phyloP scores from a whole-genome alignment of 306 rosid species.

The Cucurbita ficifolia region DNA sequence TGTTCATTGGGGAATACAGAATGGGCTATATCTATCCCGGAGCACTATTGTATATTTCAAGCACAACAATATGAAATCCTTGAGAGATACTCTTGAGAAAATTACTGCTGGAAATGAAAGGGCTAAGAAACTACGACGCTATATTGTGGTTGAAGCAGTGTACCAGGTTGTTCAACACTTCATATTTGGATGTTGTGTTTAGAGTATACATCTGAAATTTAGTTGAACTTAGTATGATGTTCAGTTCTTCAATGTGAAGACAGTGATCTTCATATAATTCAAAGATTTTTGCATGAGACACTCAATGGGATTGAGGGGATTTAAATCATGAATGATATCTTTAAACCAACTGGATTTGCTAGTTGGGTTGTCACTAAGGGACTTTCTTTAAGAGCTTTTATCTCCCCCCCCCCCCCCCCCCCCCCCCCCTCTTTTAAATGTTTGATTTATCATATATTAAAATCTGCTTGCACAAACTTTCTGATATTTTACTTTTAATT shows the following conservation, averaged over 20 bases:
- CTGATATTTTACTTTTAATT: background rate
- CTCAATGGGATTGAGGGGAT: too few species aligned
- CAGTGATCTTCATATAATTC: background rate
- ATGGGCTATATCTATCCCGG: constrained; percentile 89
- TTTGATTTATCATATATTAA: background rate
- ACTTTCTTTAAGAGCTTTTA: background rate
- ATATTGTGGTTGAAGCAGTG: constrained; percentile 91
- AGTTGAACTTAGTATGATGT: too few species aligned
- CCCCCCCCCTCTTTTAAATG: background rate
- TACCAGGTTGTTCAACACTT: constrained; percentile 47
- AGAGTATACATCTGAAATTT: background rate
- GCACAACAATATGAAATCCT: constrained; percentile 81
- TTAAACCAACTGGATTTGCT: too few species aligned
- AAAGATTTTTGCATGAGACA: background rate
- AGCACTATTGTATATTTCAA: constrained; percentile 81
- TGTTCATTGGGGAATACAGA: constrained; percentile 98
- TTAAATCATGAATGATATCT: too few species aligned
- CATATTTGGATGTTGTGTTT: background rate
- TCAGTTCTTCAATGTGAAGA: background rate
- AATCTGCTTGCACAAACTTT: background rate
- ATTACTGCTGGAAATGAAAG: constrained; percentile 45
- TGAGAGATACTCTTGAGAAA: constrained; percentile 62
- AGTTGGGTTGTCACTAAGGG: background rate
- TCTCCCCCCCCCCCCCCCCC: background rate
- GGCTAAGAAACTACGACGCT: constrained; percentile 74